A percentile compares a stretch with the other conserved stretches of the same genome.
phyloP scores from a whole-genome alignment of 116 monocot genomes.

The Dioscorea cayenensis region DNA sequence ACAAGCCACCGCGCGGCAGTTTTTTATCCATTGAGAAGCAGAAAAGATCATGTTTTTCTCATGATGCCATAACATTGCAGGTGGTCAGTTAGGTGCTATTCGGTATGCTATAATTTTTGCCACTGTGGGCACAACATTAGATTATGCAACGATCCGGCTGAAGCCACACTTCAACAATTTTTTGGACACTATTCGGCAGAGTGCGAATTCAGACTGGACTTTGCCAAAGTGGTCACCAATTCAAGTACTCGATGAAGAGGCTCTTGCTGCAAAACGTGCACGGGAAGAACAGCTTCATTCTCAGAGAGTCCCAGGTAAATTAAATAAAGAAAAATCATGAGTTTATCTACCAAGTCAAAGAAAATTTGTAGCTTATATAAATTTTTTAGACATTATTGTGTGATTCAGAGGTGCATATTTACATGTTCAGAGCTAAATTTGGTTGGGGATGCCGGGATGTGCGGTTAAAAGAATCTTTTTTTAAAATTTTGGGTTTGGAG shows the following conservation, averaged over 20 bases:
- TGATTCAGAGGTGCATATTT: background rate
- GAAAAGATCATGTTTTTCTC: no score
- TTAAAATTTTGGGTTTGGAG: no score
- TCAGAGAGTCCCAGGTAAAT: constrained; percentile 28
- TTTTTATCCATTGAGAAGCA: background rate
- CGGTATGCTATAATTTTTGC: constrained; percentile 69
- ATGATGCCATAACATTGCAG: constrained; percentile 24
- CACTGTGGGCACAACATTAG: constrained; percentile 57
- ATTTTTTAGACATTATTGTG: no score
- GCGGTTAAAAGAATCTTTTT: no score
- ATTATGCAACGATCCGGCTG: constrained; percentile 41
- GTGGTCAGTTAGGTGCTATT: constrained; percentile 72
- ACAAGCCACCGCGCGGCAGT: no score
- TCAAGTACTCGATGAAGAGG: constrained; percentile 80
- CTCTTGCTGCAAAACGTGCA: constrained; percentile 73
- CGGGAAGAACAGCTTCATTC: constrained; percentile 48
- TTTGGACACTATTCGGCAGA: constrained; percentile 5
- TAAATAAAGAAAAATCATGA: constrained; percentile 56
- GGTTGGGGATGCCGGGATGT: no score
- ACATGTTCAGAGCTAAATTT: background rate
- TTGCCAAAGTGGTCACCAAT: constrained; percentile 93
- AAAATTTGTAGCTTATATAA: no score
- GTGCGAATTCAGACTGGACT: constrained; percentile 24
- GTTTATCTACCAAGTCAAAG: no score
- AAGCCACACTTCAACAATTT: constrained; percentile 29